Evolutionary conservation across 371 early-diverging fungal species (phyloP), one percentile per base, ranked within the genome.

Genomic region (Mucor circinelloides): DNA sequence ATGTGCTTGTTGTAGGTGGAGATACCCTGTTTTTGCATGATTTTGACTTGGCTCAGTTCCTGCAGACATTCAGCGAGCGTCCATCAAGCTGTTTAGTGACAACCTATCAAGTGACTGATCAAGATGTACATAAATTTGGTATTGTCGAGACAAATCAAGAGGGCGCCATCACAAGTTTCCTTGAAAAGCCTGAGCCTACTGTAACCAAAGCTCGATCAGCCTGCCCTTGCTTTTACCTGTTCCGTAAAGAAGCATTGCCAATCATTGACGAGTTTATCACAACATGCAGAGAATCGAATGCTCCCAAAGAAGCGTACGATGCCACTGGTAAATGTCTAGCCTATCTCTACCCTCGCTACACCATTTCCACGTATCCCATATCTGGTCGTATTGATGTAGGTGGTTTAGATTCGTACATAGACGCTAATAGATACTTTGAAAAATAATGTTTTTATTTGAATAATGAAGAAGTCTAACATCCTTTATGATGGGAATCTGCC

Each of bases 361-460:
- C 73, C 12, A 75, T 87, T 3, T 74, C 68, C 23, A 80, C 87
- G 1, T 72, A 72, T 38, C 63, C 74, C 6, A 85, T 89, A 23
- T 72, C 78, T 8, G 90, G 90, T 8, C 74, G 90, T 25, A 82
- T 89, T 60, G 90, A 89, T 70, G 87, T 89, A 23, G 90, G 90
- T 10, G 87, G 85, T 13, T 71, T 89, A 21, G 32, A 68, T 3
- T 80, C 82, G 8, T 86, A 80, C 52, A 67, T 85, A 17, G 86
- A 84, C 2, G 88, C 90, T 5, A 78, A 86, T 54, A 68, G 63
- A 23, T 89, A 88, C 63, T 75, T 83, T 73, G 64, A 64, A 34
- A 28, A 62, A 34, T 21, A 62, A 50, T 31, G 28, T 3, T 54
- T 46, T 54, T 54, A 54, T 25, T 54, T 28, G 5, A 54, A 17